Percentiles rank a stretch among this genome's conserved stretches.
Evolutionary conservation across 805 yeast species (phyloP).

Genomic region (Pichia heedii): DNA sequence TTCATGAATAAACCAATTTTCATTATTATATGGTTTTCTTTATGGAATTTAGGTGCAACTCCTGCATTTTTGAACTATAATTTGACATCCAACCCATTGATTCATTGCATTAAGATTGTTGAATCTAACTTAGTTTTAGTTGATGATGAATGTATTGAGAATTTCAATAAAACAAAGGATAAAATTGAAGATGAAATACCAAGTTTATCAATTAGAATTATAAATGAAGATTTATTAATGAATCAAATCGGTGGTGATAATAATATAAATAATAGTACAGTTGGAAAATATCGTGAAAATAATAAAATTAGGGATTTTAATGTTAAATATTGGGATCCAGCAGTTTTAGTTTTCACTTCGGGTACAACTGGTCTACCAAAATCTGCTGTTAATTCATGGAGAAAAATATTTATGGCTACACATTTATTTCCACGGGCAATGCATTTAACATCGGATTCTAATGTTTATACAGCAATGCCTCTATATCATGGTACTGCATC

Average conservation of each 20-base stretch:
- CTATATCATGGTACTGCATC: constrained; percentile 93
- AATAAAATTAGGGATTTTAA: constrained; percentile 50
- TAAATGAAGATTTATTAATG: constrained; percentile 16
- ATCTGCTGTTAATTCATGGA: constrained; percentile 89
- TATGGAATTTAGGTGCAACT: constrained; percentile 85
- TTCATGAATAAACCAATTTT: constrained; percentile 80
- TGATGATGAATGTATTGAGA: constrained; percentile 47
- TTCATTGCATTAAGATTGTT: constrained; percentile 73
- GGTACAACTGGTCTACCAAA: constrained; percentile 96
- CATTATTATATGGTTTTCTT: constrained; percentile 69
- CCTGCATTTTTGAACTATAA: constrained; percentile 87
- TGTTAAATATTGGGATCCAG: constrained; percentile 52
- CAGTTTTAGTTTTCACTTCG: constrained; percentile 75
- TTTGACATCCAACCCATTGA: constrained; percentile 59
- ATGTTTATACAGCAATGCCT: constrained; percentile 88
- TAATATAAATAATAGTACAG: constrained; percentile 12
- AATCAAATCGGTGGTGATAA: constrained; percentile 14
- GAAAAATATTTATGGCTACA: constrained; percentile 68
- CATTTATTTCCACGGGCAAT: constrained; percentile 61
- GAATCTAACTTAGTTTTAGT: constrained; percentile 55
- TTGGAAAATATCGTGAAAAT: constrained; percentile 43
- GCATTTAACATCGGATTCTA: constrained; percentile 44
- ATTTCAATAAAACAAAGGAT: constrained; percentile 33
- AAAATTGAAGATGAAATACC: constrained; percentile 32
- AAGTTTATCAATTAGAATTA: constrained; percentile 10